Percentiles rank a stretch among this genome's conserved stretches.
These are phyloP conservation scores for Epichloe sibirici DNA, from an alignment of 2,329 filamentous ascomycete species.

Conservation along the genomic window DNA sequence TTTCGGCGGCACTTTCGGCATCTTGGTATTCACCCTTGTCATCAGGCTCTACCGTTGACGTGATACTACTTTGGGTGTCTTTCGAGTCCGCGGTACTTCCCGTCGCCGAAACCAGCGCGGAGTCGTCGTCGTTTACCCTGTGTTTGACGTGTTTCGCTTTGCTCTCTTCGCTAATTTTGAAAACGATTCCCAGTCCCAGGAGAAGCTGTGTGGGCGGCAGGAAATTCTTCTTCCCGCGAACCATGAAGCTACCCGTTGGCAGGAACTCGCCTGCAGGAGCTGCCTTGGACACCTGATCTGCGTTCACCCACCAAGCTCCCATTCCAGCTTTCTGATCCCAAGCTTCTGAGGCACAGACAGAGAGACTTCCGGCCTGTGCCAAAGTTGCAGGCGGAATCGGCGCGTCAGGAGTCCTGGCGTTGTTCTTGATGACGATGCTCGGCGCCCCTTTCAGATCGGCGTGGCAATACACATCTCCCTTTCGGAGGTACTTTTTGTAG, in stretches of 20 bases:
- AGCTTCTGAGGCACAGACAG: conserved; percentile 73
- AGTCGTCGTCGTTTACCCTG: conserved; percentile 19
- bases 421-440: conserved; percentile 85
- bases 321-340: conserved; percentile 97
- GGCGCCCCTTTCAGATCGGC: conserved; percentile 78
- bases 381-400: conserved; percentile 87
- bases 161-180: conserved; percentile 80
- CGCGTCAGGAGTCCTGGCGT: conserved; percentile 60
- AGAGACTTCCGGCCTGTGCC: conserved; percentile 75
- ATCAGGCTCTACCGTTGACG: conserved; percentile 13
- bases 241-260: conserved; percentile 63
- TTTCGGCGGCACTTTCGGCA: conserved; percentile 10
- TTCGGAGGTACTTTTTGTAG: conserved; percentile 76
- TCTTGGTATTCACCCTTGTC: conserved; percentile 15
- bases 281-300: conserved; percentile 82
- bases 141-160: conserved; percentile 70
- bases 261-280: conserved; percentile 71
- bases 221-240: conserved; percentile 82
- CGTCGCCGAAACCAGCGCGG: conserved; percentile 4
- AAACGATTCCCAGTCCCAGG: conserved; percentile 78
- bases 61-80: conserved; percentile 1
- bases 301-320: conserved; percentile 91
- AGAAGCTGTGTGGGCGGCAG: conserved; percentile 77
- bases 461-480: conserved; percentile 85
- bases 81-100: conserved; percentile 10